Evolutionary conservation across 805 yeast species (phyloP).

Genomic region (Huiozyma naganishii): DNA sequence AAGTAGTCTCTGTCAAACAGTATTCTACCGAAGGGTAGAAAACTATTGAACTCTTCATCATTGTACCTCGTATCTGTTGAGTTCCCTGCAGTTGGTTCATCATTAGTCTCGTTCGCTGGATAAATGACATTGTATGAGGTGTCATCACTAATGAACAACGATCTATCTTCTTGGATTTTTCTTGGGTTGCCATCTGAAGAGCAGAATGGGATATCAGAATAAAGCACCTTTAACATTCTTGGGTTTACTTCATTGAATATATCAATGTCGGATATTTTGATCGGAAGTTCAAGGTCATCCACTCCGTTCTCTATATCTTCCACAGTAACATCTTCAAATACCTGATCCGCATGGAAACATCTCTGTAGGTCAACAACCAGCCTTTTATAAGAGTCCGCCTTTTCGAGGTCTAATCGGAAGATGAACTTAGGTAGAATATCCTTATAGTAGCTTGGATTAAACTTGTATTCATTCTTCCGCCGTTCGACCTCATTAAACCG

Average conservation of each 20-base stretch:
- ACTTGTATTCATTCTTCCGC: neutral
- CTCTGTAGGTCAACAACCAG: slow-evolving; percentile 1
- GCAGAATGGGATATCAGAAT: slow-evolving; percentile 4
- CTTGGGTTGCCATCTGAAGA: neutral
- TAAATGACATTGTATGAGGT: neutral
- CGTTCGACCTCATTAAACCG: slow-evolving; percentile 1
- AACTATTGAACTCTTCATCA: slow-evolving; percentile 23
- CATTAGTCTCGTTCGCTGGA: neutral
- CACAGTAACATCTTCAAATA: neutral
- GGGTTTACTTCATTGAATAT: slow-evolving; percentile 6
- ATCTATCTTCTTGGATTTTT: neutral
- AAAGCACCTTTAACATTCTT: slow-evolving; percentile 3
- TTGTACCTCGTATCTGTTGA: neutral
- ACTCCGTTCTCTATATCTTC: neutral
- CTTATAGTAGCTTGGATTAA: slow-evolving; percentile 2
- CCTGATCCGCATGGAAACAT: neutral
- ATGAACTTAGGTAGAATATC: slow-evolving; percentile 7
- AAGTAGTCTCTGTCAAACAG: slow-evolving; percentile 38
- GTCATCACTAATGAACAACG: neutral
- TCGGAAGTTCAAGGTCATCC: neutral
- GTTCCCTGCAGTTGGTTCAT: neutral
- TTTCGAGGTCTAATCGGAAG: slow-evolving; percentile 7
- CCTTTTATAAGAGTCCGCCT: slow-evolving; percentile 10
- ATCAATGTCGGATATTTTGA: slow-evolving; percentile 2
- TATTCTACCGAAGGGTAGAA: slow-evolving; percentile 48